phyloP scores from a whole-genome alignment of 108 stramenopile genomes.

The Cyclotella baltica region DNA sequence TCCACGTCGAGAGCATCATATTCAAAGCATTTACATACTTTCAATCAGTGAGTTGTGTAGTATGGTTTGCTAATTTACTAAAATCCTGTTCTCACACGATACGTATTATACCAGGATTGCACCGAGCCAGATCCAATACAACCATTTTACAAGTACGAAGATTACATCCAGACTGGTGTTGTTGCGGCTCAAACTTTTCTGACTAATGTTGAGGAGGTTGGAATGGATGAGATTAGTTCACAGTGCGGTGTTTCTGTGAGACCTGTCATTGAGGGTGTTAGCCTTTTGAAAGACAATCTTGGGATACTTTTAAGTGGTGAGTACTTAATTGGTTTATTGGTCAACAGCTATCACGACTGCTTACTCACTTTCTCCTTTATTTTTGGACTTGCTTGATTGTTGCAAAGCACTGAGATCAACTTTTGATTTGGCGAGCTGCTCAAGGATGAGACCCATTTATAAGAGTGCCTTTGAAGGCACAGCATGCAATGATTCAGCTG shows the following conservation, averaged over 20 bases:
- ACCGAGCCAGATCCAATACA: constrained; percentile 37
- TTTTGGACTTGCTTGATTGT: neutral
- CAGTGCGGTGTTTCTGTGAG: constrained; percentile 35
- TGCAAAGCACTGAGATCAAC: constrained; percentile 36
- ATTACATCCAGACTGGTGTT: constrained; percentile 40
- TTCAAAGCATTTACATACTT: constrained; percentile 44
- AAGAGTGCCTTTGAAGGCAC: constrained; percentile 26
- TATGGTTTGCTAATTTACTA: neutral
- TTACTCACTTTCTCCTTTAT: neutral
- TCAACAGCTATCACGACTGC: neutral
- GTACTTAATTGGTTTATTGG: neutral
- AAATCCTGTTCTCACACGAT: neutral
- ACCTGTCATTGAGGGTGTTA: constrained; percentile 40
- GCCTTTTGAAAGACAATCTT: constrained; percentile 43
- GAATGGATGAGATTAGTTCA: constrained; percentile 25
- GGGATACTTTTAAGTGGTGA: constrained; percentile 40
- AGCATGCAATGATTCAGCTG: constrained; percentile 25
- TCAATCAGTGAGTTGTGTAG: constrained; percentile 29
- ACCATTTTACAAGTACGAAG: constrained; percentile 46
- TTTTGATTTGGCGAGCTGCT: constrained; percentile 33
- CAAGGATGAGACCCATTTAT: constrained; percentile 33
- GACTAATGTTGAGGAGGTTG: constrained; percentile 29
- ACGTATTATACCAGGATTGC: constrained; percentile 19
- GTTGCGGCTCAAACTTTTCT: constrained; percentile 28
- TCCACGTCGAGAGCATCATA: constrained; percentile 28